Evolutionary conservation across 805 yeast genomes (phyloP).

Genomic region (Pichia gijzeniarum): DNA sequence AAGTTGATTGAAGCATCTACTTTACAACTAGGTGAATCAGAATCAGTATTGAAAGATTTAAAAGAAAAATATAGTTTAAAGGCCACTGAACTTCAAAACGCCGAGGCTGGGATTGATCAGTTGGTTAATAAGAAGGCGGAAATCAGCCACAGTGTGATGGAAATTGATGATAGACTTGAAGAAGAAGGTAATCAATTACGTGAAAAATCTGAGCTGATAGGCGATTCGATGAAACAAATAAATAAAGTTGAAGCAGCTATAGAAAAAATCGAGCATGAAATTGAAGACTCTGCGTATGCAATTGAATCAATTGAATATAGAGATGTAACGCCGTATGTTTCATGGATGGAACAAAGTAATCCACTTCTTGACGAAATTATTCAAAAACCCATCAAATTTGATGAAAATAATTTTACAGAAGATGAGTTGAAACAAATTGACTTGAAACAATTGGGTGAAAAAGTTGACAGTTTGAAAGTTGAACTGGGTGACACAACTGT

Average conservation of each 20-base stretch:
- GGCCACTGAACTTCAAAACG: conserved; percentile 21
- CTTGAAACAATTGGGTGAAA: conserved; percentile 40
- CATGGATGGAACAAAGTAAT: conserved; percentile 42
- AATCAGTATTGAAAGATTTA: conserved; percentile 31
- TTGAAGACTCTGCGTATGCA: conserved; percentile 29
- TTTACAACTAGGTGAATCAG: conserved; percentile 37
- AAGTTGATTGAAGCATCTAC: conserved; percentile 42
- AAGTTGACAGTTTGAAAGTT: conserved; percentile 49
- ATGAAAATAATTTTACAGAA: conserved; percentile 28
- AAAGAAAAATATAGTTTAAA: conserved; percentile 26
- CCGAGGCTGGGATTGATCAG: conserved; percentile 36
- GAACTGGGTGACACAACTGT: conserved; percentile 51
- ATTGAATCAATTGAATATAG: conserved; percentile 33
- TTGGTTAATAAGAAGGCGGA: conserved; percentile 31
- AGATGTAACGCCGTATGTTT: conserved; percentile 45
- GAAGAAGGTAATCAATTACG: conserved; percentile 55
- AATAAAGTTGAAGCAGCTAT: conserved; percentile 24
- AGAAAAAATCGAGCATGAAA: conserved; percentile 32
- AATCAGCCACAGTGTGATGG: conserved; percentile 24
- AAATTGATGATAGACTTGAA: conserved; percentile 49
- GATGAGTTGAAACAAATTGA: conserved; percentile 48
- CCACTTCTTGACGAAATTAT: conserved; percentile 17
- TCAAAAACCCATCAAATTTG: conserved; percentile 29
- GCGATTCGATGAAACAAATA: conserved; percentile 27
- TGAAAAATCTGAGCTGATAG: conserved; percentile 32